A percentile compares a stretch with the other conserved stretches of the same genome.
phyloP scores from a whole-genome alignment of 2,329 filamentous ascomycete genomes.

The Colletotrichum tropicicola region DNA sequence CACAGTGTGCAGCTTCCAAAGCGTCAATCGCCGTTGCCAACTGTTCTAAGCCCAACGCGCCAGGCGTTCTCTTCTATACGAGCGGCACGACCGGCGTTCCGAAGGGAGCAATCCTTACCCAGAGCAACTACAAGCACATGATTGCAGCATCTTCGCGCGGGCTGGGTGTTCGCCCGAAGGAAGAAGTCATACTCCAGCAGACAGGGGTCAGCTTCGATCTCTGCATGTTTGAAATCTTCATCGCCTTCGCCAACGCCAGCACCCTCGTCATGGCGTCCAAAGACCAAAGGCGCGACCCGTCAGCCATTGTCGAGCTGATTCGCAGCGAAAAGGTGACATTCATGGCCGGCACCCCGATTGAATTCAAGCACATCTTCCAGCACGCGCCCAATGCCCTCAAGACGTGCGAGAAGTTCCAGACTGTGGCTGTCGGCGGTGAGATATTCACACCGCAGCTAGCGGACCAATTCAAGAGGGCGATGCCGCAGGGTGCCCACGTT shows the following conservation, averaged over 20 bases:
- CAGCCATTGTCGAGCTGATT: constrained; percentile 45
- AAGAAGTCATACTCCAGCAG: constrained; percentile 46
- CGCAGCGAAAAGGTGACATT: constrained; percentile 42
- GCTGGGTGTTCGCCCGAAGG: constrained; percentile 15
- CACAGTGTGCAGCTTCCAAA: constrained; percentile 36
- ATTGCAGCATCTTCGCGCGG: constrained; percentile 28
- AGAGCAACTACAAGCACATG: constrained; percentile 39
- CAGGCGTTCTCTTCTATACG: constrained; percentile 43
- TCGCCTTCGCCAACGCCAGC: constrained; percentile 45
- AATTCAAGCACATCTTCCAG: constrained; percentile 44
- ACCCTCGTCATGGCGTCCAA: constrained; percentile 44
- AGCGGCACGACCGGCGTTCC: constrained; percentile 44
- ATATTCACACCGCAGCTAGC: constrained; percentile 18
- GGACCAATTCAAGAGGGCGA: constrained; percentile 11
- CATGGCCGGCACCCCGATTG: constrained; percentile 50
- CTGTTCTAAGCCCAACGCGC: background rate
- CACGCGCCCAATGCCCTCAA: constrained; percentile 28
- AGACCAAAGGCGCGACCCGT: constrained; percentile 42
- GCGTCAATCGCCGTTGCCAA: background rate
- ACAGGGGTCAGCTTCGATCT: constrained; percentile 51
- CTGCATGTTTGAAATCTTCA: constrained; percentile 47
- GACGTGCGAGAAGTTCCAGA: constrained; percentile 26
- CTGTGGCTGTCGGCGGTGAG: constrained; percentile 33
- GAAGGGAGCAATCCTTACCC: constrained; percentile 49
- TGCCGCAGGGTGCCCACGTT: background rate